Evolutionary conservation across 2,329 filamentous ascomycete genomes (phyloP).

Genomic region (Fusarium drepaniforme): DNA sequence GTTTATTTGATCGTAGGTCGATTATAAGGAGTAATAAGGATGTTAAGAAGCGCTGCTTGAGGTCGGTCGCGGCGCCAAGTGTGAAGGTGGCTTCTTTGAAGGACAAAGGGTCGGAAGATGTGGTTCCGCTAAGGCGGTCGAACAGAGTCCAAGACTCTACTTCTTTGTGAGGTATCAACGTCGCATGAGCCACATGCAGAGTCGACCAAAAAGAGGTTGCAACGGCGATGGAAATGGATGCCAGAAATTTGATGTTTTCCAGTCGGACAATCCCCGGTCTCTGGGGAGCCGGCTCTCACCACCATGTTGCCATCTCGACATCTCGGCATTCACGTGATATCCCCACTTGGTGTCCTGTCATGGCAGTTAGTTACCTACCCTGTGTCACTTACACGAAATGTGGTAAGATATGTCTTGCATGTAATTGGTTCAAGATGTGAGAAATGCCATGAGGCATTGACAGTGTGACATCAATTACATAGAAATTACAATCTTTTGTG

Average conservation of each 20-base stretch:
- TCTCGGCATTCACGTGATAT: constrained; percentile 38
- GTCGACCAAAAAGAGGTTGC: constrained; percentile 5
- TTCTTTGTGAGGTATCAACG: constrained; percentile 1
- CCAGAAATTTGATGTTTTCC: constrained; percentile 39
- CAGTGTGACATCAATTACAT: background rate
- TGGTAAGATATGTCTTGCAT: background rate
- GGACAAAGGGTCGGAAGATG: constrained; percentile 4
- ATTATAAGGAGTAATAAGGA: background rate
- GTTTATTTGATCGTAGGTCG: constrained; percentile 14
- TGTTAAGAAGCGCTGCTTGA: constrained; percentile 14
- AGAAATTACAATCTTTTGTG: background rate
- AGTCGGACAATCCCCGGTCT: constrained; percentile 34
- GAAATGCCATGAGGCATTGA: background rate
- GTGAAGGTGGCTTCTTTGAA: constrained; percentile 39
- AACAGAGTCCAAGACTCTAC: background rate
- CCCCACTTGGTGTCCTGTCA: constrained; percentile 13
- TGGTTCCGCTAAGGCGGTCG: background rate
- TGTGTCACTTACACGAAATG: constrained; percentile 30
- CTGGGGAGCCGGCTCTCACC: constrained; percentile 22
- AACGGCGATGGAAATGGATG: constrained; percentile 33
- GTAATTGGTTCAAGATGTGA: background rate
- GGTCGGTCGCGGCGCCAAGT: constrained; percentile 20
- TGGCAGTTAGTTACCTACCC: constrained; percentile 15
- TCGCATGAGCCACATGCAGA: constrained; percentile 25
- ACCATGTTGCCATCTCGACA: constrained; percentile 26